phyloP scores from a whole-genome alignment of 345 rosid genomes.

The Eucalyptus shirleyi region DNA sequence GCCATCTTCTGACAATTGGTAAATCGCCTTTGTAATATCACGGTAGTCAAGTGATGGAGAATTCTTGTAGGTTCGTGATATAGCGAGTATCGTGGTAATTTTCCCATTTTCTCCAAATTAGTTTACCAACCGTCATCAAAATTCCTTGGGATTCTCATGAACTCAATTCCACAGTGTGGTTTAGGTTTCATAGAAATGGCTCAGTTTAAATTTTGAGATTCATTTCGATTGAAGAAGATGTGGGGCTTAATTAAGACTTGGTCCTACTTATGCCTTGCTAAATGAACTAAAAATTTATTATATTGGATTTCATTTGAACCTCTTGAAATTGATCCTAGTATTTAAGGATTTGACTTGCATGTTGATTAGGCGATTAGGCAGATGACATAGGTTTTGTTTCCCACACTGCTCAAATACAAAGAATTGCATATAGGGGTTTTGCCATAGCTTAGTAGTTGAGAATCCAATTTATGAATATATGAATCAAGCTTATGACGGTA shows the following conservation, averaged over 20 bases:
- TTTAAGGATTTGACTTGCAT: background rate
- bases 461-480: background rate
- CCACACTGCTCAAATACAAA: background rate
- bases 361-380: background rate
- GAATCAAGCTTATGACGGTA: accelerated
- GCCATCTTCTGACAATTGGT: background rate
- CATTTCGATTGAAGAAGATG: background rate
- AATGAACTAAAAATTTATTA: background rate
- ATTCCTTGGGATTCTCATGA: accelerated
- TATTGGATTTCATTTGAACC: background rate
- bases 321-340: accelerated
- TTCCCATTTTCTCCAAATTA: background rate
- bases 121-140: background rate
- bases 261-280: background rate
- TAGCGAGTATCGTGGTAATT: background rate
- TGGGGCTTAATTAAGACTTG: background rate
- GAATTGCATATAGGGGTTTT: background rate
- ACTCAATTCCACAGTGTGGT: background rate
- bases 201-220: background rate
- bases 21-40: background rate
- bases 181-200: background rate
- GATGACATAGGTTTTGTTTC: background rate
- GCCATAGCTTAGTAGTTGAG: background rate
- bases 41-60: background rate
- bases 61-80: background rate